Evolutionary conservation across 495 filamentous ascomycete species (phyloP).

Genomic region (Pyrenula massariospora): DNA sequence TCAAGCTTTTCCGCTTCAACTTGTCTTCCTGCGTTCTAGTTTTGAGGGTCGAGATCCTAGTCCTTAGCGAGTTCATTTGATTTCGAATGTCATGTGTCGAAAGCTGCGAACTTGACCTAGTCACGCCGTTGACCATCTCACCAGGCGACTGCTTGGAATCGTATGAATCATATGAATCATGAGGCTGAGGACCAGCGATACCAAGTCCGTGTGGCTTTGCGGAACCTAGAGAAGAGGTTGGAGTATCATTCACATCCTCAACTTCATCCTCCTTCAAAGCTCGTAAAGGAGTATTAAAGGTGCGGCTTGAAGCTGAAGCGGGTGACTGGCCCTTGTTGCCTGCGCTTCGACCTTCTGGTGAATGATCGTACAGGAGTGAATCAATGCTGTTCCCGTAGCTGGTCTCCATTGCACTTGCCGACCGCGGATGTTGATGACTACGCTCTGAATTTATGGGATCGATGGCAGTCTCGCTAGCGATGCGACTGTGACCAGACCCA

Average conservation of each 20-base stretch:
- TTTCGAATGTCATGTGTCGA: slow-evolving; percentile 78
- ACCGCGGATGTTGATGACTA: neutral
- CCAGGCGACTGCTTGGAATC: slow-evolving; percentile 15
- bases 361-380: neutral
- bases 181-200: slow-evolving; percentile 14
- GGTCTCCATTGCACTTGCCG: neutral
- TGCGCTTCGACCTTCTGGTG: neutral
- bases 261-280: slow-evolving; percentile 1
- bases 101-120: slow-evolving; percentile 42
- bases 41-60: slow-evolving; percentile 75
- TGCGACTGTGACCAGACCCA: neutral
- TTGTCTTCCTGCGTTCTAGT: slow-evolving; percentile 75
- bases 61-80: slow-evolving; percentile 89
- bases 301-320: neutral
- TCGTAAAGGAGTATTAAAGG: neutral
- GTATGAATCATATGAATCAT: slow-evolving; percentile 10
- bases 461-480: neutral
- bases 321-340: neutral
- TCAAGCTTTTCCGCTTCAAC: slow-evolving; percentile 69
- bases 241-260: slow-evolving; percentile 1
- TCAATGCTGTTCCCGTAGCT: neutral
- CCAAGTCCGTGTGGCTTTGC: neutral
- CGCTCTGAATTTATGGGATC: neutral
- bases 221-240: slow-evolving; percentile 1
- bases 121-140: slow-evolving; percentile 19